phyloP scores from a whole-genome alignment of 1,284 basidiomycete genomes.

The Leccinum solheimii region DNA sequence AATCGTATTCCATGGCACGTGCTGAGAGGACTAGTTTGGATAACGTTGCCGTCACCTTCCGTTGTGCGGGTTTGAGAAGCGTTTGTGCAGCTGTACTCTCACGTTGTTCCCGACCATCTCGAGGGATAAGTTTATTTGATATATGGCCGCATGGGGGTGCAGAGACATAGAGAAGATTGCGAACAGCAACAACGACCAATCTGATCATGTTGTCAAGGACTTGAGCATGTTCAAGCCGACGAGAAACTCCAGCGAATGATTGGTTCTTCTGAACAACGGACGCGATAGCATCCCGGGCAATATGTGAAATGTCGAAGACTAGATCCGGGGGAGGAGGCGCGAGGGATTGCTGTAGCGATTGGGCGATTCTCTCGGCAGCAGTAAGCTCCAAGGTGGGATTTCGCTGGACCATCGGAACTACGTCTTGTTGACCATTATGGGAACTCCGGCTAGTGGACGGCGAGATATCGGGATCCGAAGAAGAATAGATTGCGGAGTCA shows the following conservation, averaged over 20 bases:
- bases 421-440: slow-evolving; percentile 30
- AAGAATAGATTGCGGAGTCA: slow-evolving; percentile 71
- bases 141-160: slow-evolving; percentile 64
- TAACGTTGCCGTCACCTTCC: slow-evolving; percentile 76
- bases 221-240: slow-evolving; percentile 54
- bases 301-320: slow-evolving; percentile 57
- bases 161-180: slow-evolving; percentile 72
- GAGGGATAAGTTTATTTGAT: slow-evolving; percentile 55
- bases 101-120: slow-evolving; percentile 45
- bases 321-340: slow-evolving; percentile 57
- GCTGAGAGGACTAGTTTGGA: slow-evolving; percentile 76
- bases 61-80: slow-evolving; percentile 68
- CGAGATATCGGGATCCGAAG: slow-evolving; percentile 42
- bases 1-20: slow-evolving; percentile 75
- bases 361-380: slow-evolving; percentile 65
- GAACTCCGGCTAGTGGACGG: slow-evolving; percentile 38
- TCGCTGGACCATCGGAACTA: slow-evolving; percentile 17
- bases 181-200: slow-evolving; percentile 67
- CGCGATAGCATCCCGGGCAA: slow-evolving; percentile 59
- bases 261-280: slow-evolving; percentile 62
- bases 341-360: slow-evolving; percentile 62
- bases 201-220: slow-evolving; percentile 64
- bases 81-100: slow-evolving; percentile 50
- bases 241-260: slow-evolving; percentile 43
- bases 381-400: slow-evolving; percentile 48